These are phyloP conservation scores for Pythium diclinum DNA, from an alignment of 352 stramenopile species.

Conservation along the genomic window DNA sequence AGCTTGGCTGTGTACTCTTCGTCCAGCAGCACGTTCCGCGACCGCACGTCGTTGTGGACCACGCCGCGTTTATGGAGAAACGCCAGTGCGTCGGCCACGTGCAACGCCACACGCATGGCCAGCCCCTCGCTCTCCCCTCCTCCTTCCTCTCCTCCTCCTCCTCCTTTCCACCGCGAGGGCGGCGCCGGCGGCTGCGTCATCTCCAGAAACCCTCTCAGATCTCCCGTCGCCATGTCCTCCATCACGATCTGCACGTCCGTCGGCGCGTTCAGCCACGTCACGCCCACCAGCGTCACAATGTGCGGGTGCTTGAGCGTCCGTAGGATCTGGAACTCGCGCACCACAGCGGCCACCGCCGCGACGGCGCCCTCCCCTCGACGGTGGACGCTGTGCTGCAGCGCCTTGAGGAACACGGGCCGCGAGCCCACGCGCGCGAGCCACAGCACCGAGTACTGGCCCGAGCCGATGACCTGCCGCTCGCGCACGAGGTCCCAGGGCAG, in stretches of 20 bases:
- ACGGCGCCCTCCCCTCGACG: conserved; percentile 11
- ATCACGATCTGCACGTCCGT: conserved; percentile 28
- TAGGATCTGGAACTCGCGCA: conserved; percentile 28
- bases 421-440: conserved; percentile 24
- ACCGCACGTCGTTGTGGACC: conserved; percentile 24
- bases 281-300: conserved; percentile 21
- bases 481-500: conserved; percentile 27
- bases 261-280: conserved; percentile 27
- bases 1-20: conserved; percentile 25
- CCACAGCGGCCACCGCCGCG: conserved; percentile 15
- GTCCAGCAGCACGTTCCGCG: conserved; percentile 27
- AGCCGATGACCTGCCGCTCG: conserved; percentile 25
- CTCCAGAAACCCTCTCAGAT: conserved; percentile 23
- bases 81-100: conserved; percentile 19
- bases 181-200: conserved; percentile 20
- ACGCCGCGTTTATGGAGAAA: conserved; percentile 19
- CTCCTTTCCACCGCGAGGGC: conserved; percentile 7
- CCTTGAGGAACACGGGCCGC: conserved; percentile 25
- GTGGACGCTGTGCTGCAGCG: conserved; percentile 17
- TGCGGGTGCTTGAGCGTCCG: conserved; percentile 6
- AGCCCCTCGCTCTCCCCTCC: conserved; percentile 9
- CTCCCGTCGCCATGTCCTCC: conserved; percentile 23
- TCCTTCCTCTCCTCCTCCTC: background rate
- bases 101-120: conserved; percentile 17
- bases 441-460: conserved; percentile 25